Evolutionary conservation across 192 early-diverging fungal species (phyloP).

Genomic region (Rhizoclosmatium globosum): DNA sequence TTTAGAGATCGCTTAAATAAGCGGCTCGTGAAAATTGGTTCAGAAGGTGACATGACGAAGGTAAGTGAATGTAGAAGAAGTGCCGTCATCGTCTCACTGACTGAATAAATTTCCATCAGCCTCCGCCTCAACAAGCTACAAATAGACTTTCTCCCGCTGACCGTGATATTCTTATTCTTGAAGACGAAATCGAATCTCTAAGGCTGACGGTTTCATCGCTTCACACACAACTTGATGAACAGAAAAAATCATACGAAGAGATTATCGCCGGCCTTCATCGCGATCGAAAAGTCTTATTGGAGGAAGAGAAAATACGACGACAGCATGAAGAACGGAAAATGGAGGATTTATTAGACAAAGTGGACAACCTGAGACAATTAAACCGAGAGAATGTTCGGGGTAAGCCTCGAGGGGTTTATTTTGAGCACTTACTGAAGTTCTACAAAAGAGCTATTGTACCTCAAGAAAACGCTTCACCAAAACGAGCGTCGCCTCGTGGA

Average conservation of each 20-base stretch:
- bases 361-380: constrained; percentile 48
- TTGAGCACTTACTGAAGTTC: neutral
- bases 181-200: constrained; percentile 56
- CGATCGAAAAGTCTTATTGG: constrained; percentile 48
- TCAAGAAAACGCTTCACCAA: constrained; percentile 53
- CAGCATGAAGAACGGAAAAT: constrained; percentile 55
- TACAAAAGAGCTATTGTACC: constrained; percentile 57
- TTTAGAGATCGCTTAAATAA: constrained; percentile 57
- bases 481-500: constrained; percentile 57
- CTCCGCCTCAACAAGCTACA: constrained; percentile 13
- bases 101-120: neutral
- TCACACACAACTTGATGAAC: constrained; percentile 60
- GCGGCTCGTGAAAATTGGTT: constrained; percentile 48
- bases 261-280: constrained; percentile 50
- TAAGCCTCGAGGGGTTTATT: constrained; percentile 37
- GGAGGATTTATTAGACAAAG: constrained; percentile 49
- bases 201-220: constrained; percentile 55
- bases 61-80: neutral
- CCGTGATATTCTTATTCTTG: constrained; percentile 50
- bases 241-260: constrained; percentile 56
- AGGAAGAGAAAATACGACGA: constrained; percentile 56
- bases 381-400: constrained; percentile 59
- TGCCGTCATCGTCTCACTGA: too few species aligned
- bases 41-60: neutral
- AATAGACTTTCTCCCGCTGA: constrained; percentile 22